phyloP scores from a whole-genome alignment of 106 monocot species.

The Allium fistulosum region DNA sequence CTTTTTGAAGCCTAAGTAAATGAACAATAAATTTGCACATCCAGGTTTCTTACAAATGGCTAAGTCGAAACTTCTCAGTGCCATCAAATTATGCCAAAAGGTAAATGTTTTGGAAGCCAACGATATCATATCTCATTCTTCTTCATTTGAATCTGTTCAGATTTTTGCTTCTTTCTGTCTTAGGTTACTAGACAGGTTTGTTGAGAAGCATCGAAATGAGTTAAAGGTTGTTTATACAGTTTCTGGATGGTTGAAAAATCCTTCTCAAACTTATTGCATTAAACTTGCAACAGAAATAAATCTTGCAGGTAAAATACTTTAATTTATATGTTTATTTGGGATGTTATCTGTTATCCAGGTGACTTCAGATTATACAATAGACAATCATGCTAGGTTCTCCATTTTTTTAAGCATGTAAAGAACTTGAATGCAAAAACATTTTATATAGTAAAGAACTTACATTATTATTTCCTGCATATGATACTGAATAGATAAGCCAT shows the following conservation, averaged over 20 bases:
- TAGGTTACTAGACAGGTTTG: slow-evolving; percentile 86
- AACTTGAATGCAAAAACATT: too few relatives aligned
- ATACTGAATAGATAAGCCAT: too few relatives aligned
- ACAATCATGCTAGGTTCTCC: too few relatives aligned
- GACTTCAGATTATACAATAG: too few relatives aligned
- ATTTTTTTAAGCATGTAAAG: too few relatives aligned
- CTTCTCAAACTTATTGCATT: slow-evolving; percentile 55
- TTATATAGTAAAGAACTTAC: too few relatives aligned
- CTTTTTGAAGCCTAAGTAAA: too few relatives aligned
- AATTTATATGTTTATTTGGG: too few relatives aligned
- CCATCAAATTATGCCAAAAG: slow-evolving; percentile 88
- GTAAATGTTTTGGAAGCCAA: slow-evolving; percentile 16
- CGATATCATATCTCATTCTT: neutral
- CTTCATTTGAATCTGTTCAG: neutral
- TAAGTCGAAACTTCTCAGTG: slow-evolving; percentile 81
- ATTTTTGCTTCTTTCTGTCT: slow-evolving; percentile 2
- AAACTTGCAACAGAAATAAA: slow-evolving; percentile 61
- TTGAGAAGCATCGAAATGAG: slow-evolving; percentile 43
- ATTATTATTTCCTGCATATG: too few relatives aligned
- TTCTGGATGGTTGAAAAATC: slow-evolving; percentile 82
- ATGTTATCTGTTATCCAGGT: too few relatives aligned
- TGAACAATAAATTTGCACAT: neutral
- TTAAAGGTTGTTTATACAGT: slow-evolving; percentile 73
- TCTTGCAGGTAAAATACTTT: slow-evolving; percentile 50
- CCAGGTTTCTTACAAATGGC: slow-evolving; percentile 97